These are phyloP conservation scores for Epichloe coenophiala DNA, from an alignment of 2,329 filamentous ascomycete species.

Conservation along the genomic window DNA sequence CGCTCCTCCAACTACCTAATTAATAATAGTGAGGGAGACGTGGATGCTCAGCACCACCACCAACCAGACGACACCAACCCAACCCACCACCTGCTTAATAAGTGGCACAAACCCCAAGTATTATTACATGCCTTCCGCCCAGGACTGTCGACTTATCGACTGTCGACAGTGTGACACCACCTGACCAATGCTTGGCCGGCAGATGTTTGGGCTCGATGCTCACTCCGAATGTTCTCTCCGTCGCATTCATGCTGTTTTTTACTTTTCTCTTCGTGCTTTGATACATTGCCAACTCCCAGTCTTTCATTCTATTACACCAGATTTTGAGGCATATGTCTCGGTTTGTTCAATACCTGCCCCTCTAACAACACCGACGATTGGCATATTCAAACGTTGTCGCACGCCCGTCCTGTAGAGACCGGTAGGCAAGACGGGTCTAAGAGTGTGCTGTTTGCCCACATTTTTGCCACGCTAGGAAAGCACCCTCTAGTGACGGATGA, in stretches of 20 bases:
- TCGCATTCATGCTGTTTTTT: background rate
- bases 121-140: too few species aligned
- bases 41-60: background rate
- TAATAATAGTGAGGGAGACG: too few species aligned
- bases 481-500: constrained; percentile 36
- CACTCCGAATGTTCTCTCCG: background rate
- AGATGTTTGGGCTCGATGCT: constrained; percentile 1
- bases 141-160: background rate
- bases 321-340: constrained; percentile 55
- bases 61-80: background rate
- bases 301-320: background rate
- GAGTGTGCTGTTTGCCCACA: constrained; percentile 60
- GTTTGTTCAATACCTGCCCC: constrained; percentile 59
- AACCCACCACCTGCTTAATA: background rate
- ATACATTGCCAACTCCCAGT: background rate
- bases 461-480: constrained; percentile 60
- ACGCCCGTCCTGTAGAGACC: constrained; percentile 43
- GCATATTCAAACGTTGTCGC: constrained; percentile 35
- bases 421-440: constrained; percentile 14
- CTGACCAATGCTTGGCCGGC: constrained; percentile 1
- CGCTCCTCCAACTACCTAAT: background rate
- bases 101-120: background rate
- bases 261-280: background rate
- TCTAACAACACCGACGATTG: constrained; percentile 32
- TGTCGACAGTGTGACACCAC: constrained; percentile 3